These are phyloP conservation scores for Pistacia integerrima DNA, from an alignment of 345 rosid species.

Conservation along the genomic window DNA sequence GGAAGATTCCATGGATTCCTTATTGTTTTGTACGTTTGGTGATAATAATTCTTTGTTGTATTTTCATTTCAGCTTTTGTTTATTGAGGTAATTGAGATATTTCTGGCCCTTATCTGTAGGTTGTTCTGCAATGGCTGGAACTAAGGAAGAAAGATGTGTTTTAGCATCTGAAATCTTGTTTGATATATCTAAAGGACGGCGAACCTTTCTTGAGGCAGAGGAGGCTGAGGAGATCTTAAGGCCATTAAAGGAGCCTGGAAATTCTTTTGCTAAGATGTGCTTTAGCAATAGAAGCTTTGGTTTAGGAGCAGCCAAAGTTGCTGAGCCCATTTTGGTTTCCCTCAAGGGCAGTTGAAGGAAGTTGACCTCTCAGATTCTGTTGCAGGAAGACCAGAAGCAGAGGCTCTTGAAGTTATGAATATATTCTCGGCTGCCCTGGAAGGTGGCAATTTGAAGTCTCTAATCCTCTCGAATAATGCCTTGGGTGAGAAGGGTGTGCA, in stretches of 20 bases:
- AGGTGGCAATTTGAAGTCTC: conserved; percentile 61
- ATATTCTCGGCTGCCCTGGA: conserved; percentile 74
- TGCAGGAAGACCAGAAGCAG: too few species aligned
- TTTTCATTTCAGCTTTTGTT: too few species aligned
- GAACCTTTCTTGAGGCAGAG: conserved; percentile 67
- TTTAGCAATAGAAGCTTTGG: conserved; percentile 93
- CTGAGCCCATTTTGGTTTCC: conserved; percentile 72
- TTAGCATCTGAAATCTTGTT: conserved; percentile 17
- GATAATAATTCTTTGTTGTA: background rate
- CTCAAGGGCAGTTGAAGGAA: conserved; percentile 31
- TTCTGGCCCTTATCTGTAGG: conserved; percentile 25
- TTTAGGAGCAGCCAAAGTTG: conserved; percentile 72
- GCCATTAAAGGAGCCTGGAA: conserved; percentile 74
- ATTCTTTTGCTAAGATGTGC: conserved; percentile 74
- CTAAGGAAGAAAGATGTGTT: conserved; percentile 24
- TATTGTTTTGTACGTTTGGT: background rate
- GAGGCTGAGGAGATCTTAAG: conserved; percentile 78
- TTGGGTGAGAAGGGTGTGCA: conserved; percentile 96
- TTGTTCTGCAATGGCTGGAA: conserved; percentile 44
- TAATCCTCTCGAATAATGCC: conserved; percentile 84
- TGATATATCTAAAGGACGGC: conserved; percentile 71
- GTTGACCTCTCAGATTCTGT: too few species aligned
- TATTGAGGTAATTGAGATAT: background rate
- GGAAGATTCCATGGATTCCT: background rate
- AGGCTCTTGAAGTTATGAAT: conserved; percentile 32